Base-by-base conservation (phyloP, 371 early-diverging fungal species). In the Lichtheimia ramosa region DNA sequence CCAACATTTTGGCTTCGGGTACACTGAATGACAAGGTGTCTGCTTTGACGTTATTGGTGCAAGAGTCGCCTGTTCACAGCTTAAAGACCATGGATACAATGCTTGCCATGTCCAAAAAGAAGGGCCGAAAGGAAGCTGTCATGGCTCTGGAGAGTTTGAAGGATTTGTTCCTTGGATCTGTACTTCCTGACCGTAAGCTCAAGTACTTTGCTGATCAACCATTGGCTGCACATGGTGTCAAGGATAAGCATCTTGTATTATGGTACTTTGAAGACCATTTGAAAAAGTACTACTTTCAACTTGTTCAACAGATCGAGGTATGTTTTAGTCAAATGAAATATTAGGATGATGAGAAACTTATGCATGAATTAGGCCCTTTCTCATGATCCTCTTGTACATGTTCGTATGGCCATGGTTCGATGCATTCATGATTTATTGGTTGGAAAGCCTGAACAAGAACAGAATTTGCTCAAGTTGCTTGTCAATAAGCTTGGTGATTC, bases 401-500 rank as follows among this genome's bases (percentile, higher is more conserved):
- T 95, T 24, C 89, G 92, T 56, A 85, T 86, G 65, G 89, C 85
- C 64, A 88, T 88, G 80, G 74, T 96, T 3, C 69, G 73, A 8
- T 86, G 83, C 73, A 83, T 96, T 50, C 75, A 82, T 54, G 91
- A 91, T 63, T 77, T 98, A 41, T 75, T 97, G 58, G 72, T 79
- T 43, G 75, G 85, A 23, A 96, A 96, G 69, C 95, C 97, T 7
- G 98, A 98, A 74, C 95, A 97, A 75, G 98, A 98, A 66, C 90
- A 91, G 54, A 96, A 95, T 63, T 79, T 98, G 59, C 82, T 98
- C 46, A 84, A 89, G 40, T 67, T 98, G 54, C 82, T 98, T 21
- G 89, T 95, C 61, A 96, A 95, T 88, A 98, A 97, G 70, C 75
- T 98, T 54, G 98, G 98, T 66, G 98, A 98, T 74, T 75, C 78